phyloP scores from a whole-genome alignment of 73 alveolate genomes.

The Blepharisma japonicum region DNA sequence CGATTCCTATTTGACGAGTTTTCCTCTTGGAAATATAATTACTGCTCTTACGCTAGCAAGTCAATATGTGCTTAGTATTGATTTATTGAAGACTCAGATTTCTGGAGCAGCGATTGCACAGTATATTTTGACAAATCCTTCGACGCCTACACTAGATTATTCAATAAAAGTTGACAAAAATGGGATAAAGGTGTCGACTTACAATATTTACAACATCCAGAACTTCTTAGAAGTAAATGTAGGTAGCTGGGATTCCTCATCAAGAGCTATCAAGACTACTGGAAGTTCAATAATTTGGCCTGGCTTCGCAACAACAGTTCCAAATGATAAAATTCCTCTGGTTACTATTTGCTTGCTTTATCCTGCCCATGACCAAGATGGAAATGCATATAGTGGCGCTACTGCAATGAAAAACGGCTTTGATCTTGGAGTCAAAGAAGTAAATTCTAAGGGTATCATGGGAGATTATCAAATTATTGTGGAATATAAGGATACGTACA shows the following conservation, averaged over 20 bases:
- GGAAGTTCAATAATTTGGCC: background rate
- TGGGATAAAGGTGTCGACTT: conserved; percentile 12
- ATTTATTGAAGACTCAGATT: no score
- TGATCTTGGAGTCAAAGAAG: background rate
- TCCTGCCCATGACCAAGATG: background rate
- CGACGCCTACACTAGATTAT: no score
- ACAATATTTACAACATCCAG: background rate
- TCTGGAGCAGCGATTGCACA: no score
- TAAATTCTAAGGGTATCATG: background rate
- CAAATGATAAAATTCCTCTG: conserved; percentile 20
- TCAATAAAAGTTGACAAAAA: no score
- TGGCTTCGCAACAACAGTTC: background rate
- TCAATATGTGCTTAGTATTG: no score
- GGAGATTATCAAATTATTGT: conserved; percentile 6
- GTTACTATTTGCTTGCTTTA: background rate
- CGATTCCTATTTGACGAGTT: no score
- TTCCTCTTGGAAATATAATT: no score
- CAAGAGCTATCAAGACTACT: no score
- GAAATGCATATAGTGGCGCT: background rate
- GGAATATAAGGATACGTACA: background rate
- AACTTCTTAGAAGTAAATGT: conserved; percentile 19
- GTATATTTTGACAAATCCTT: no score
- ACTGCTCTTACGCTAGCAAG: no score
- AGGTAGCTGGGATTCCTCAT: conserved; percentile 26
- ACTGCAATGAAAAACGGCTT: background rate